Base-by-base conservation (phyloP, 106 monocot genomes). In the Triglochin maritima region DNA sequence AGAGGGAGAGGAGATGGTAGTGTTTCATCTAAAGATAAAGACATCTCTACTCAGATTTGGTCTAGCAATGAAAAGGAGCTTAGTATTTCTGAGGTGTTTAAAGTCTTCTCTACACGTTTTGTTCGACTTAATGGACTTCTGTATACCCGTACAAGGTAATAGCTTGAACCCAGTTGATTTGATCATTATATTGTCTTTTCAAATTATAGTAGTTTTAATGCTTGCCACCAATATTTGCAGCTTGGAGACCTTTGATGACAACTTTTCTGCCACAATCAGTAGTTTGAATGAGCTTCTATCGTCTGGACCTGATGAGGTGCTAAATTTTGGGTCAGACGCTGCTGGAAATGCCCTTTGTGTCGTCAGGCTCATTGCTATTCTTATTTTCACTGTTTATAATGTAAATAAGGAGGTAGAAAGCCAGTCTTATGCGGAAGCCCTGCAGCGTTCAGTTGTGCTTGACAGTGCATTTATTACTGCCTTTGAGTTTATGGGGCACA, bases 101-200 rank as follows among this genome's bases (percentile, higher is more conserved):
- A 84, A 70, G 72, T 76, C 49, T 98, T 98, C 63, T 81, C 72
- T 12, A 82, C 76, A 59, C 85, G 83, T 29, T 98, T 98, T 86
- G 82, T 98, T 57, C 71, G 96, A 17, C 81, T 92, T 61, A 88
- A 98, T 75, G 96, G 96, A 52, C 84, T 98, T 60, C 91, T 98
- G 45, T 98, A 88, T 72, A 91, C 96, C 57, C 72, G 86, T 47
- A 98, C 96, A 14, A 98, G 96, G 96, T 92, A 82, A 47, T 61
- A 29, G 1, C 29, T 29, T 29, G 29, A 29, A 29, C 29, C 29
- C 29, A 29, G 29, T 29, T 29, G 29, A 29, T 29, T 29, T 29
- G 29, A 29, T 29, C 12, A 54, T 69, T 4, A 11, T 10, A 59
- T 45, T 69, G 29, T 56, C n/a, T 56, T 56, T 69, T 48, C 12